Base-by-base conservation (phyloP, 2,329 filamentous ascomycete species). In the Endothia cerciana region DNA sequence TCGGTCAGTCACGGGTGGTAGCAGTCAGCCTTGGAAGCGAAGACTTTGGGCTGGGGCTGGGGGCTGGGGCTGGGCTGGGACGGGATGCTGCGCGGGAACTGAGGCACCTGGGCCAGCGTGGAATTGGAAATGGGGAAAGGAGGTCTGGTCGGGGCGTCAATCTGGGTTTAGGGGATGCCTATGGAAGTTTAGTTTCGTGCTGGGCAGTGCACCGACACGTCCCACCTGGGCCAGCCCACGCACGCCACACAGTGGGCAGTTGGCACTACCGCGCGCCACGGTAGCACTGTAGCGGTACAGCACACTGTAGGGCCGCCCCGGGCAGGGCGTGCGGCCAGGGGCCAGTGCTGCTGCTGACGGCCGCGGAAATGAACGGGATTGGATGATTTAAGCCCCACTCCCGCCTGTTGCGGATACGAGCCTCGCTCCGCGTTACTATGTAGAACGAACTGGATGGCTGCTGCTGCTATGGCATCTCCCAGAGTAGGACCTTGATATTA, bases 71-170 rank as follows among this genome's bases (percentile, higher is more conserved):
- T 59, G 36, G 25, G 57, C n/a, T n/a, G n/a, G n/a, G n/a, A n/a
- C n/a, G n/a, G n/a, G n/a, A n/a, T n/a, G n/a, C n/a, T n/a, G n/a
- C n/a, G n/a, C 25, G 57, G 25, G 33, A 58, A 41, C 41, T 25
- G 36, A 41, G 30, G 49, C 30, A 28, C 25, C 49, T 30, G 15
- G 30, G 53, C 53, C 28, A 22, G 51, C 51, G 51, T 36, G 47
- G 53, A 56, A 41, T 58, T 58, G 36, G 55, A 38, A 58, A 19
- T 59, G n/a, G 33, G 57, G 57, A 59, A 59, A 59, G 57, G 57
- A 59, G 57, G 22, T 38, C 19, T 33, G 33, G 55, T 36, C 55
- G n/a, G 55, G 55, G 55, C 25, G 36, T 30, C 57, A 45, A 59
- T 59, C 57, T 59, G 40, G 57, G 57, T 33, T 59, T 59, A 59